Evolutionary conservation across 2,329 filamentous ascomycete species (phyloP).

Genomic region (Leptodontidium sp.): DNA sequence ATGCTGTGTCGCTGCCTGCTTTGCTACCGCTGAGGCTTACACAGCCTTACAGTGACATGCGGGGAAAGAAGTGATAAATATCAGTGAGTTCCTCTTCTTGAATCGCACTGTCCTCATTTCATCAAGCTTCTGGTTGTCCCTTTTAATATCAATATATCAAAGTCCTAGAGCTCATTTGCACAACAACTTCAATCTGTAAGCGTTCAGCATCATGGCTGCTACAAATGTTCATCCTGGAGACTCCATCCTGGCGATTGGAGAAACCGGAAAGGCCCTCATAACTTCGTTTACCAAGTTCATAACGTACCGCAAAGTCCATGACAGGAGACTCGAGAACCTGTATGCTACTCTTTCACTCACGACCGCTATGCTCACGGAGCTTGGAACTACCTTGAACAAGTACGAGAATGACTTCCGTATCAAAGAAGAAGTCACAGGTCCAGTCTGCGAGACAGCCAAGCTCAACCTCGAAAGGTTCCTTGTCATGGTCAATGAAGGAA

Average conservation of each 20-base stretch:
- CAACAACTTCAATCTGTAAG: neutral
- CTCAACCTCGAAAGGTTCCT: conserved; percentile 29
- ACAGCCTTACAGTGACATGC: conserved; percentile 22
- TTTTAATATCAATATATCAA: neutral
- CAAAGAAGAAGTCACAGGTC: conserved; percentile 25
- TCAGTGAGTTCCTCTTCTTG: conserved; percentile 3
- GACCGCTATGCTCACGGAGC: conserved; percentile 19
- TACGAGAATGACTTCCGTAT: conserved; percentile 28
- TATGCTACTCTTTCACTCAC: conserved; percentile 33
- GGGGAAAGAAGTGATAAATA: conserved; percentile 24
- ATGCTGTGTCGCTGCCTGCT: conserved; percentile 21
- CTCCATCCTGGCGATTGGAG: conserved; percentile 28
- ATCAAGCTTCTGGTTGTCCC: neutral
- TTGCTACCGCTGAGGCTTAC: conserved; percentile 15
- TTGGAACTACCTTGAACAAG: conserved; percentile 32
- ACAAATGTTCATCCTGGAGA: conserved; percentile 23
- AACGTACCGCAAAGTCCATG: conserved; percentile 30
- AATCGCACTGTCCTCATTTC: neutral
- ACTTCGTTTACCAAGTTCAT: conserved; percentile 28
- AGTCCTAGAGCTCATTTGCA: neutral
- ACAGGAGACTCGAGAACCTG: conserved; percentile 29
- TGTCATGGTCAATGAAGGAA: conserved; percentile 29
- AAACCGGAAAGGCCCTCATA: conserved; percentile 24
- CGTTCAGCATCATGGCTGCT: conserved; percentile 19
- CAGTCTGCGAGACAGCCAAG: conserved; percentile 25